Base-by-base conservation (phyloP, 177 flowering plant species). In the Vitis hybrid region DNA sequence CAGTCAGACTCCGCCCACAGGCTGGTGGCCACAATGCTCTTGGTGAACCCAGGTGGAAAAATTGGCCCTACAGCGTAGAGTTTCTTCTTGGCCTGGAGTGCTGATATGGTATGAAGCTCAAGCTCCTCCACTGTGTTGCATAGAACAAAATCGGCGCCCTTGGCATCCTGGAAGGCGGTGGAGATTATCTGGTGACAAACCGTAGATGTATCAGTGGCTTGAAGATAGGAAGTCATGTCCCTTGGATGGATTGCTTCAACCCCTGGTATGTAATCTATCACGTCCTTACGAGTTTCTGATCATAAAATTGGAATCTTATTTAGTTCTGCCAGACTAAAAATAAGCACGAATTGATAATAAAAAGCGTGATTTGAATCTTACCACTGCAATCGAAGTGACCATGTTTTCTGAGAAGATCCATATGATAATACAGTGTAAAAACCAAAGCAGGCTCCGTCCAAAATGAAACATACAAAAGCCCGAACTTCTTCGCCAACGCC, bases 361-460 rank as follows among this genome's bases (percentile, higher is more conserved):
- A 40, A 40, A 40, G 8, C 6, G 46, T 40, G 46, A 40, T 40
- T 40, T 27, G 11, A 27, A 67, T 17, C 35, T 46, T 80, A 91
- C 93, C 90, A 8, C 67, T 60, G 14, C 80, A 82, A 50, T 60
- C 93, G 73, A 86, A 87, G 64, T 94, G 98, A 24, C 88, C 90
- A 72, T 94, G 71, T 11, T 35, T 32, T 48, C 74, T 55, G 0
- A 92, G 88, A 58, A 93, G 88, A 62, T 88, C 73, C 57, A 89
- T 6, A 62, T 93, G 97, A 51, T 84, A 85, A 79, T 93, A 92
- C 57, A 92, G 67, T 1, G 87, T 70, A 55, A 85, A 86, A 19
- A 88, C 93, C 60, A 92, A 76, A 35, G 97, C 97, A 0, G 97
- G 87, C 65, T 94, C 94, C 0, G 97, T 92, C 92, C 94, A 94